Percentiles rank a stretch among this genome's conserved stretches.
Evolutionary conservation across 805 yeast genomes (phyloP).

Genomic region (Kregervanrija delftensis): DNA sequence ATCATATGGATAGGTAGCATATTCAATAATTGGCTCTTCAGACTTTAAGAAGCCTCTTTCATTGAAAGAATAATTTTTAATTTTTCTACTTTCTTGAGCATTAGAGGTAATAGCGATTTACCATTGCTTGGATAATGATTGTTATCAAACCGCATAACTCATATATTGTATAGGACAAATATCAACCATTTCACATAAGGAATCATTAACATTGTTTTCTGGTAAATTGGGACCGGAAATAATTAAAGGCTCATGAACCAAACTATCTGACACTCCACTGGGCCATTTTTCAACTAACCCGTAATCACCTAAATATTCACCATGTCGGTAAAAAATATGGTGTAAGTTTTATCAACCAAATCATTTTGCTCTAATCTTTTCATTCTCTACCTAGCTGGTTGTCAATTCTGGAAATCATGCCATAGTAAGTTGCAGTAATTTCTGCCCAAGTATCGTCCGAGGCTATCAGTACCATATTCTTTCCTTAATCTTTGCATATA

Average conservation of each 20-base stretch:
- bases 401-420: slow-evolving; percentile 15
- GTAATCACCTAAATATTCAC: slow-evolving; percentile 15
- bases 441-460: slow-evolving; percentile 10
- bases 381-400: slow-evolving; percentile 12
- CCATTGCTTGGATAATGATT: no score
- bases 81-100: no score
- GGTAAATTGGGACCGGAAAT: no score
- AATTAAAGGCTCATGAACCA: slow-evolving; percentile 7
- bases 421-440: slow-evolving; percentile 13
- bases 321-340: slow-evolving; percentile 16
- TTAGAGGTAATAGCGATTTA: no score
- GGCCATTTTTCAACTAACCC: slow-evolving; percentile 16
- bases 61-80: background rate
- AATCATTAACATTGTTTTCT: no score
- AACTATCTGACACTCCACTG: slow-evolving; percentile 12
- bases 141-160: no score
- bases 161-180: no score
- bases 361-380: background rate
- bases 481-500: background rate
- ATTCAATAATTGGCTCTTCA: background rate
- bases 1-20: background rate
- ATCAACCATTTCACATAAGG: no score
- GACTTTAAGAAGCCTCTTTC: background rate
- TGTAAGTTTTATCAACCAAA: slow-evolving; percentile 1
- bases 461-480: background rate